Evolutionary conservation across 805 yeast genomes (phyloP).

Genomic region (Ogataea zsoltii): DNA sequence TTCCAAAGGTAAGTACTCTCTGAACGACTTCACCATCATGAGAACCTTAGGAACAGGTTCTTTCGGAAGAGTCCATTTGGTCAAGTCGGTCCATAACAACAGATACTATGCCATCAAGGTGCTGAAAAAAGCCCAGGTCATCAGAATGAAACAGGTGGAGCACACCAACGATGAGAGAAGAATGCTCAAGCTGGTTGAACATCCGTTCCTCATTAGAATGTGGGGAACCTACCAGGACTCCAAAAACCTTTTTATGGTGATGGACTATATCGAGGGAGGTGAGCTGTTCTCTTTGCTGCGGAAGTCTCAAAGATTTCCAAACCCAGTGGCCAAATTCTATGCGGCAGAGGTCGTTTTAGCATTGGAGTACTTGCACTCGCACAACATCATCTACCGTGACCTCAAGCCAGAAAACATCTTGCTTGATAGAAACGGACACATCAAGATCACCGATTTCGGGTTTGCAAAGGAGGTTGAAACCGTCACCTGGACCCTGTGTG

Average conservation of each 20-base stretch:
- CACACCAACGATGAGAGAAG: conserved; percentile 65
- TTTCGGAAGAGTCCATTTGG: conserved; percentile 61
- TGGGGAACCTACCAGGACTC: conserved; percentile 68
- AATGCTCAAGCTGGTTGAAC: conserved; percentile 59
- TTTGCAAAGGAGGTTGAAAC: conserved; percentile 63
- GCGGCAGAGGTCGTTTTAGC: conserved; percentile 64
- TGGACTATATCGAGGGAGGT: conserved; percentile 69
- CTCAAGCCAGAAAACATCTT: conserved; percentile 62
- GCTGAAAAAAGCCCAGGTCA: conserved; percentile 56
- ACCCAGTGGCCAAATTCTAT: conserved; percentile 63
- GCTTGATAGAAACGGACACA: conserved; percentile 60
- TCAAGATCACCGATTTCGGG: conserved; percentile 62
- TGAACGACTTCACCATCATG: conserved; percentile 57
- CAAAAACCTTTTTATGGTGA: conserved; percentile 58
- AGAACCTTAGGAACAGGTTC: conserved; percentile 63
- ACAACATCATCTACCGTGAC: conserved; percentile 61
- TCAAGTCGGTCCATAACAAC: conserved; percentile 58
- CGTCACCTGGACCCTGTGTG: conserved; percentile 63
- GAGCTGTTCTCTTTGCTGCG: conserved; percentile 57
- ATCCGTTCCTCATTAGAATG: conserved; percentile 61
- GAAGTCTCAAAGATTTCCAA: conserved; percentile 60
- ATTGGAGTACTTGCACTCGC: conserved; percentile 56
- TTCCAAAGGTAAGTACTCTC: conserved; percentile 57
- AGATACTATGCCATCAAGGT: conserved; percentile 62
- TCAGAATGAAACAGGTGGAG: conserved; percentile 63